These are phyloP conservation scores for Leucaena leucocephala DNA, from an alignment of 306 rosid genomes.

Conservation along the genomic window DNA sequence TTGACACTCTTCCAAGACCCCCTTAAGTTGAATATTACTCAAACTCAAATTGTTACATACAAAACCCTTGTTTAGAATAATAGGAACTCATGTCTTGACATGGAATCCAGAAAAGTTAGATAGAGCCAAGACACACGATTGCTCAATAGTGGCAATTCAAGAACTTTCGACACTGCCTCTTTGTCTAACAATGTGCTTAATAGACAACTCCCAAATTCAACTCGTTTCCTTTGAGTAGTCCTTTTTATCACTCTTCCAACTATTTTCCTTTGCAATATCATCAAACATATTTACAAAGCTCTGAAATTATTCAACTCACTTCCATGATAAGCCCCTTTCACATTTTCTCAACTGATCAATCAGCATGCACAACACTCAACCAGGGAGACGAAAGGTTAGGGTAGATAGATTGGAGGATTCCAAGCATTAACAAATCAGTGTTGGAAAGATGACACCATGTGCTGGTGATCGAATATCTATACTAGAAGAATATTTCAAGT, in stretches of 20 bases:
- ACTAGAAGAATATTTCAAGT: too few relatives aligned
- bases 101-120: background rate
- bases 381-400: too few relatives aligned
- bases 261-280: background rate
- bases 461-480: too few relatives aligned
- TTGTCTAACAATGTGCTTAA: background rate
- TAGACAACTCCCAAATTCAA: background rate
- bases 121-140: background rate
- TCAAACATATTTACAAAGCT: background rate
- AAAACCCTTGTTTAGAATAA: background rate
- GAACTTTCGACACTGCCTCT: background rate
- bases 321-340: background rate
- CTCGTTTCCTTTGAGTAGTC: background rate
- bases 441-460: too few relatives aligned
- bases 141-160: background rate
- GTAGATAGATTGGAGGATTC: too few relatives aligned
- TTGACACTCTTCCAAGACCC: background rate
- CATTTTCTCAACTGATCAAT: background rate
- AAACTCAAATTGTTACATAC: background rate
- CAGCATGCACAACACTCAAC: background rate
- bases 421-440: too few relatives aligned
- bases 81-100: background rate
- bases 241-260: background rate
- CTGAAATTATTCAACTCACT: background rate
- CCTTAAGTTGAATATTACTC: background rate